Base-by-base conservation (phyloP, 306 rosid species). In the Castanea crenata region DNA sequence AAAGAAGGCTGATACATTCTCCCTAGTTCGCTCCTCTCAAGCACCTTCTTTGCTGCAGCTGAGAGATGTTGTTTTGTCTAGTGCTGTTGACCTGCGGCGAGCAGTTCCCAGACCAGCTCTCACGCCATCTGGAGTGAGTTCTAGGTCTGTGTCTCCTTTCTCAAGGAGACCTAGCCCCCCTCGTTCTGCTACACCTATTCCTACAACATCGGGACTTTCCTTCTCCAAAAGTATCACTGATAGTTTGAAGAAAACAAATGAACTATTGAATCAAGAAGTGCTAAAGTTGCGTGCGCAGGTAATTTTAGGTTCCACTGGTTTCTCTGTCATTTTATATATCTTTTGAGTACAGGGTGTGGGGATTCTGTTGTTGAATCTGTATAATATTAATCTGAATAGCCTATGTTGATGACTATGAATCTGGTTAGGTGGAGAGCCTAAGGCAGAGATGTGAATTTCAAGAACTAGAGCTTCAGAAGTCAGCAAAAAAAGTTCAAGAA, bases 161-260 rank as follows among this genome's bases (percentile, higher is more conserved):
- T 96, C 99, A 1, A 88, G 97, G 84, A 89, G 95, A 83, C 84
- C 97, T 58, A 91, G 97, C 78, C 99, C 98, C 46, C 98, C 98
- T 55, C 99, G 99, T 74, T 96, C 95, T 8, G 98, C 99, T 25
- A 96, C 98, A 0, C 99, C n/a, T 62, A 86, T 91, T 83, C 97
- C 99, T 59, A 96, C 99, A 57, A 89, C 94, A 21, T 89, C 96
- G 0, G 99, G 99, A 73, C 98, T 96, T 86, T 91, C 98, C 68
- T 91, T 96, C 85, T 93, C 99, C 16, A 91, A 89, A 86, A 90
- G 89, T 82, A 71, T 85, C 57, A 74, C 89, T 35, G 99, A 93
- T 79, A 85, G 94, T 87, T 84, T 96, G 88, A 96, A 89, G 87
- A 93, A 93, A 85, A 91, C 96, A 75, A 96, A 96, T 73, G 99